phyloP scores from a whole-genome alignment of 352 stramenopile genomes.

The Pythium dissimile region DNA sequence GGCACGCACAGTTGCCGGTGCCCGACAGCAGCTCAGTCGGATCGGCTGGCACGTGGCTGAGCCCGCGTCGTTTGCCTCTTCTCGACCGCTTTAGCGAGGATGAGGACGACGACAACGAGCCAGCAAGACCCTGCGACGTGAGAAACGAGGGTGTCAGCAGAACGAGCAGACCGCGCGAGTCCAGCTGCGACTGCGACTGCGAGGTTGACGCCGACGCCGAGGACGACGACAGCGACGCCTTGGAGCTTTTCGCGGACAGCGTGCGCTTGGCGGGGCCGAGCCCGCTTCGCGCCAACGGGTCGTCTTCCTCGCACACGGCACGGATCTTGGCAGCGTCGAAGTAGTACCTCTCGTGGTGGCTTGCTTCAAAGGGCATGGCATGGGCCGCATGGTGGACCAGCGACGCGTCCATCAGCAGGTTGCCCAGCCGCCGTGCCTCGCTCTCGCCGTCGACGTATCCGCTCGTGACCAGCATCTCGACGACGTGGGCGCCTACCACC shows the following conservation, averaged over 20 bases:
- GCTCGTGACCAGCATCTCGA: constrained; percentile 2
- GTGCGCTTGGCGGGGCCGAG: background rate
- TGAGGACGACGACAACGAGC: background rate
- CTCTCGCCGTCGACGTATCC: constrained; percentile 3
- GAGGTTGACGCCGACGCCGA: background rate
- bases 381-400: constrained; percentile 21
- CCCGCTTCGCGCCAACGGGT: background rate
- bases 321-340: constrained; percentile 10
- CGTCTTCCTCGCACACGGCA: background rate
- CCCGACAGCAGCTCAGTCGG: constrained; percentile 9
- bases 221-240: background rate
- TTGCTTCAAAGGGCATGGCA: constrained; percentile 10
- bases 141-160: background rate
- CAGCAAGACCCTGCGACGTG: background rate
- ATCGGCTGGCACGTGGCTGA: background rate
- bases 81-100: background rate
- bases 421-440: constrained; percentile 23
- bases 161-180: background rate
- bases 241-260: background rate
- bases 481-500: background rate
- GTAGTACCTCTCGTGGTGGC: constrained; percentile 10
- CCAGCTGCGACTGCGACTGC: background rate
- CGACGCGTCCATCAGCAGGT: constrained; percentile 20
- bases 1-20: constrained; percentile 29
- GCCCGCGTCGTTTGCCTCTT: background rate